phyloP scores from a whole-genome alignment of 1,284 basidiomycete species.

The Rhodotorula sp. region DNA sequence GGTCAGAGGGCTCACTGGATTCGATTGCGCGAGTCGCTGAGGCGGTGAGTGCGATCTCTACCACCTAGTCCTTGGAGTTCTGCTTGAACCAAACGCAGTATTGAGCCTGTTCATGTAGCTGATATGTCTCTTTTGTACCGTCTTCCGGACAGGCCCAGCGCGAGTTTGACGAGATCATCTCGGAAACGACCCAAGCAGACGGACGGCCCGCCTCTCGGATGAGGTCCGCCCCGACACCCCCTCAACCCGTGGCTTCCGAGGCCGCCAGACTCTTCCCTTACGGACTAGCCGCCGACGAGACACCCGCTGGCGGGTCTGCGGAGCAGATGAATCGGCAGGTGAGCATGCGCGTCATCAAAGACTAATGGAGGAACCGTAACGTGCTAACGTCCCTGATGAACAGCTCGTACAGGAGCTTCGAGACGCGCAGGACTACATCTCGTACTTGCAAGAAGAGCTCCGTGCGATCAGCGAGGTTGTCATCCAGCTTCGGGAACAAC shows the following conservation, averaged over 20 bases:
- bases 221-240: not conserved
- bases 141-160: slow-evolving; percentile 9
- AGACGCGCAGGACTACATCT: slow-evolving; percentile 32
- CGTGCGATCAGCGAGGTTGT: slow-evolving; percentile 17
- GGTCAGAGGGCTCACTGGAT: slow-evolving; percentile 14
- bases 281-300: not conserved
- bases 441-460: slow-evolving; percentile 25
- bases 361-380: no score
- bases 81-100: no score
- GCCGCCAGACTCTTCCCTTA: not conserved
- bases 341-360: no score
- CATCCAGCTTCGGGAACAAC: not conserved
- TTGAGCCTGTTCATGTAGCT: no score
- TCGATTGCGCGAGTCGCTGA: slow-evolving; percentile 23
- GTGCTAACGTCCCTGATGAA: no score
- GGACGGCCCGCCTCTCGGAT: slow-evolving; percentile 12
- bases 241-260: not conserved
- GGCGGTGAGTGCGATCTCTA: slow-evolving; percentile 12
- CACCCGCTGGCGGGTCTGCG: no score
- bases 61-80: no score
- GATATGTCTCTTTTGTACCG: no score
- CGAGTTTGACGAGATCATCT: slow-evolving; percentile 30
- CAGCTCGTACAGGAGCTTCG: slow-evolving; percentile 28
- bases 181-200: not conserved
- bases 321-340: slow-evolving; percentile 9